Evolutionary conservation across 331 rosid genomes (phyloP).

Genomic region (Spiraea crenata): DNA sequence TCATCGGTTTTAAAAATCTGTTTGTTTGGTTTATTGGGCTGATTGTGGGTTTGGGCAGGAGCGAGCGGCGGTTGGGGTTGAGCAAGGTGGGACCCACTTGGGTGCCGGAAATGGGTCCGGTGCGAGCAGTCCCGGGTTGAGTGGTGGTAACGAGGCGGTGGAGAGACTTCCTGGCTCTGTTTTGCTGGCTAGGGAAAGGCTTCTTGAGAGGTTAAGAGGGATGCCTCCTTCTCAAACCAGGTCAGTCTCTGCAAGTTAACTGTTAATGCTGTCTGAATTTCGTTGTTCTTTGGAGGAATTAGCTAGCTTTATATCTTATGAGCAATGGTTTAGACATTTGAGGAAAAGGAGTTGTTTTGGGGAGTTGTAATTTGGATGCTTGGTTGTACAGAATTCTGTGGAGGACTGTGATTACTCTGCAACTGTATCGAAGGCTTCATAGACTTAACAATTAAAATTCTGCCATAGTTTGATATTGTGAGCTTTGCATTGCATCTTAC

Average conservation of each 20-base stretch:
- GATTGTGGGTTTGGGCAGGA: conserved; percentile 35
- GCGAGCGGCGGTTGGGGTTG: conserved; percentile 42
- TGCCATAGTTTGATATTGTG: not conserved
- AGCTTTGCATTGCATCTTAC: not conserved
- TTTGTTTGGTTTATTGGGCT: not conserved
- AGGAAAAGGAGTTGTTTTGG: not conserved
- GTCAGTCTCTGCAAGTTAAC: conserved; percentile 32
- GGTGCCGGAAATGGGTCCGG: conserved; percentile 29
- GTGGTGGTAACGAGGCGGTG: conserved; percentile 30
- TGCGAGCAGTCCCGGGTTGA: conserved; percentile 29
- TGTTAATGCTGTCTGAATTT: conserved; percentile 3
- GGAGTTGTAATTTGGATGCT: not conserved
- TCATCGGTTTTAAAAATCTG: too few species aligned
- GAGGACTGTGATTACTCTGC: too few species aligned
- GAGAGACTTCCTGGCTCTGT: conserved; percentile 73
- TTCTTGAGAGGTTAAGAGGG: conserved; percentile 83
- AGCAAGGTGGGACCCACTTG: conserved; percentile 28
- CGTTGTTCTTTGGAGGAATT: not conserved
- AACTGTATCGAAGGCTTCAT: not conserved
- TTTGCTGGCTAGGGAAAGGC: conserved; percentile 79
- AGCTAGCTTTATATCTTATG: not conserved
- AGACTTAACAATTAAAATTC: not conserved
- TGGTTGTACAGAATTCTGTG: not conserved
- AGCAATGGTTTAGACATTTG: not conserved
- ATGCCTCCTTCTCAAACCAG: conserved; percentile 51